A percentile compares a stretch with the other conserved stretches of the same genome.
Conservation (phyloP, 257 asterid genomes). For the Solanum ahanhuiri region DNA sequence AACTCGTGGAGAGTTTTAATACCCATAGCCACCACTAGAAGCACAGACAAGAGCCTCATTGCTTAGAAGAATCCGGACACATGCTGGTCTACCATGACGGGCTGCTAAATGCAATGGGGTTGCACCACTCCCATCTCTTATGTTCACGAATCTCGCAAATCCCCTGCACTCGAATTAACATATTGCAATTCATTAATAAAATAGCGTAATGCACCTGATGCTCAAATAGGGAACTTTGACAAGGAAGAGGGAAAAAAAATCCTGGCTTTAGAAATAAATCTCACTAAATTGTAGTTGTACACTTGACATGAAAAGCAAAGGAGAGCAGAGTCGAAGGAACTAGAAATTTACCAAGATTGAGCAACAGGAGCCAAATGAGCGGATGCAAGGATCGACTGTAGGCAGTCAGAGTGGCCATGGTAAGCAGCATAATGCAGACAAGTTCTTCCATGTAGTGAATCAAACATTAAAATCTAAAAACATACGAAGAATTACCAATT, state of each 20-base stretch:
- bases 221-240: background rate
- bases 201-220: background rate
- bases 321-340: background rate
- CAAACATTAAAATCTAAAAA: conserved; percentile 61
- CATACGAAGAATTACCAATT: conserved; percentile 2
- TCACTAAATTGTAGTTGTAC: background rate
- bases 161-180: conserved; percentile 47
- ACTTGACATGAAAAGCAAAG: background rate
- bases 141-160: conserved; percentile 61
- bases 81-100: conserved; percentile 47
- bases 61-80: conserved; percentile 49
- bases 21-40: conserved; percentile 68
- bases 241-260: background rate
- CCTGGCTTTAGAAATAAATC: background rate
- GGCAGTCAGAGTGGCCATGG: conserved; percentile 73
- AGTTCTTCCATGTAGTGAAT: conserved; percentile 55
- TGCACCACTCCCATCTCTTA: conserved; percentile 71
- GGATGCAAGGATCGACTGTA: conserved; percentile 55
- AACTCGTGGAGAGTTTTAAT: background rate
- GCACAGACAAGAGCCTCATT: conserved; percentile 74
- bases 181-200: too few species aligned
- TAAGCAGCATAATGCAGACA: conserved; percentile 84
- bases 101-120: conserved; percentile 92
- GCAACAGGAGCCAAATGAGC: conserved; percentile 57
- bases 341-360: conserved; percentile 53